Conservation (phyloP, 2,329 filamentous ascomycete genomes). For the Aaosphaeria pasadenensis region DNA sequence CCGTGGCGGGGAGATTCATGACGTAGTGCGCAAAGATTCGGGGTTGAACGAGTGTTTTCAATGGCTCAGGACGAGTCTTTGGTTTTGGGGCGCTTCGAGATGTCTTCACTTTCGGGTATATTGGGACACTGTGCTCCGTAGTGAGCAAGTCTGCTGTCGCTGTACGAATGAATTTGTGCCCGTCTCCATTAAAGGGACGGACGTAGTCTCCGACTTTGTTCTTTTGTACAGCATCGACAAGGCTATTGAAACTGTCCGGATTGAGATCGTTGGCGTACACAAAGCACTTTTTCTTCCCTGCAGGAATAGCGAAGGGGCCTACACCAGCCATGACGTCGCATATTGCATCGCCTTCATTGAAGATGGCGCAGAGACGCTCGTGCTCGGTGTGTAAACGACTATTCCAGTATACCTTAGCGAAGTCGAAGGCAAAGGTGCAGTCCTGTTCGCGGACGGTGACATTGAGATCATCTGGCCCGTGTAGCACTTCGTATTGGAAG, state of each 20-base stretch:
- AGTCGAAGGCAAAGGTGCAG: conserved; percentile 91
- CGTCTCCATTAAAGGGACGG: conserved; percentile 76
- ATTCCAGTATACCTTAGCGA: conserved; percentile 98
- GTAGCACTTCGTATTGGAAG: conserved; percentile 87
- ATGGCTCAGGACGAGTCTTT: conserved; percentile 20
- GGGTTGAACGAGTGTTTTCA: conserved; percentile 55
- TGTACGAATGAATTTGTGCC: conserved; percentile 71
- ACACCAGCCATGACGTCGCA: conserved; percentile 98
- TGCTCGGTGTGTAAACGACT: conserved; percentile 88
- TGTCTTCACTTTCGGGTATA: conserved; percentile 34
- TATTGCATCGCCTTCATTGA: conserved; percentile 81
- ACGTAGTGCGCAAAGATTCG: conserved; percentile 86
- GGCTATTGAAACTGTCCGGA: conserved; percentile 75
- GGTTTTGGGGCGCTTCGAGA: conserved; percentile 20
- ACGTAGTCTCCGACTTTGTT: conserved; percentile 81
- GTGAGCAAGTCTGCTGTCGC: conserved; percentile 58
- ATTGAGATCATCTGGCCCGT: conserved; percentile 76
- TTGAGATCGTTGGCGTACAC: conserved; percentile 98
- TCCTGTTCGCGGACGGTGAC: conserved; percentile 79
- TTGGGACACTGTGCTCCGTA: conserved; percentile 51
- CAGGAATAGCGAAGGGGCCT: conserved; percentile 89
- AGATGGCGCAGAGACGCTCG: conserved; percentile 70
- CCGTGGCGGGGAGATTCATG: conserved; percentile 93
- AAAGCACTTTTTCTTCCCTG: conserved; percentile 84
- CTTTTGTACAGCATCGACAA: conserved; percentile 65